Evolutionary conservation across 345 rosid species (phyloP), one percentile per base, ranked within the genome.

Genomic region (Erysimum cheiranthoides): DNA sequence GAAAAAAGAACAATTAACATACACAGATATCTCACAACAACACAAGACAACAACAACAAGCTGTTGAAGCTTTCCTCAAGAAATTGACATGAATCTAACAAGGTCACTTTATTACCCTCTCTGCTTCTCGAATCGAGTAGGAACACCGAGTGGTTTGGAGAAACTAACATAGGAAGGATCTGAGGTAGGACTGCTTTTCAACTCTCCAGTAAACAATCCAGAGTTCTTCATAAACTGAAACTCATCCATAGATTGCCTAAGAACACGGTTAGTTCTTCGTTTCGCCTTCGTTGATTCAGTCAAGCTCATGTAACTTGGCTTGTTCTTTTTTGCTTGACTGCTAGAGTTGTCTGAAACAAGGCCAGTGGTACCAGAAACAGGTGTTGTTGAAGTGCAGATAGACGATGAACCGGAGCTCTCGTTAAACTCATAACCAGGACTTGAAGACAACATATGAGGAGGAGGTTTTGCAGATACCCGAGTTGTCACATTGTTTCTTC

Each of bases 261-360:
- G 86, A 30, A 68, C 83, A 45, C 91, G 80, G 53, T 76, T 74
- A 11, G 54, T 68, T 78, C 85, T 88, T 75, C 82, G 81, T 73
- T 92, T 92, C 0, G 97, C 97, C 88, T 90, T 95, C 13, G 87
- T 95, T 39, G 99, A 90, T 75, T 90, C 91, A 0, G 99, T 95
- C 69, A 89, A 53, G 73, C 74, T 89, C 99, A 95, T 90, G 61
- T 95, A 95, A 78, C 78, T 92, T 13, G 96, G 98, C 81, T 81
- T 84, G 57, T 73, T 60, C 74, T 71, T 65, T n/a, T 63, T 77
- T 4, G 17, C 47, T 54, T 71, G 56, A 57, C 85, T 53, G 36
- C 75, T 82, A 61, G 86, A 82, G 35, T 86, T 83, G 38, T 85
- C 87, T 21, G 89, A 77, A 78, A 85, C 82, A 80, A 88, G 76